A percentile compares a stretch with the other conserved stretches of the same genome.
Evolutionary conservation across 2,329 filamentous ascomycete genomes (phyloP).

Genomic region (Coleophoma crateriformis): DNA sequence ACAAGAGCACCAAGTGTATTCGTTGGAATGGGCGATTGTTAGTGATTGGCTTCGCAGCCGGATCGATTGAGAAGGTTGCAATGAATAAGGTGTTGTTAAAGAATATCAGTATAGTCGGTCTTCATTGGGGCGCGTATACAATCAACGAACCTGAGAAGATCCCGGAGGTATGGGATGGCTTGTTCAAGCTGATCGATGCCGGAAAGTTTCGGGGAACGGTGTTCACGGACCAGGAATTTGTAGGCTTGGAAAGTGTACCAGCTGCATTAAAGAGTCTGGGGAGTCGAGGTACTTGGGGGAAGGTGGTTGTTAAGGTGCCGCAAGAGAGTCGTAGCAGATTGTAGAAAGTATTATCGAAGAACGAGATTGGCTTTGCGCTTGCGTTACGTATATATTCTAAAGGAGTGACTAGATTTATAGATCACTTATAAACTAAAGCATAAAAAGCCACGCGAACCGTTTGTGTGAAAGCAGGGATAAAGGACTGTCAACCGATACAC

Average conservation of each 20-base stretch:
- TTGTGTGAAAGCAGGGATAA: too few species aligned
- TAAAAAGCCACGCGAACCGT: too few species aligned
- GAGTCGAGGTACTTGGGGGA: constrained; percentile 84
- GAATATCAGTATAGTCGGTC: constrained; percentile 83
- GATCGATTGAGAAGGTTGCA: constrained; percentile 83
- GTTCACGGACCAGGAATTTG: constrained; percentile 76
- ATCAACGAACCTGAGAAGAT: constrained; percentile 67
- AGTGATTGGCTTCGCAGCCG: constrained; percentile 84
- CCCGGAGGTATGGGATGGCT: constrained; percentile 71
- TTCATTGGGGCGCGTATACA: constrained; percentile 88
- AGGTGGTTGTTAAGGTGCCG: constrained; percentile 84
- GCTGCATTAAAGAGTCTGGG: constrained; percentile 74
- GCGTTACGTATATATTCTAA: too few species aligned
- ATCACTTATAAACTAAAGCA: too few species aligned
- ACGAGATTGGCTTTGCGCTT: too few species aligned
- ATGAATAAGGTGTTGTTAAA: constrained; percentile 91
- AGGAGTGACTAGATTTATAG: too few species aligned
- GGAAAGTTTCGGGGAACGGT: constrained; percentile 79
- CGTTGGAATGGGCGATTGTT: constrained; percentile 89
- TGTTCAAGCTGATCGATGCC: constrained; percentile 70
- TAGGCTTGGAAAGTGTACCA: constrained; percentile 74
- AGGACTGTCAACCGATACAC: too few species aligned
- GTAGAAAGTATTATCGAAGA: constrained; percentile 22
- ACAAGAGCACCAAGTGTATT: constrained; percentile 82
- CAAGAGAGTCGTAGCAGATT: constrained; percentile 57